Percentiles rank a stretch among this genome's conserved stretches.
phyloP scores from a whole-genome alignment of 2,329 filamentous ascomycete species.

The Colletotrichum shisoi region DNA sequence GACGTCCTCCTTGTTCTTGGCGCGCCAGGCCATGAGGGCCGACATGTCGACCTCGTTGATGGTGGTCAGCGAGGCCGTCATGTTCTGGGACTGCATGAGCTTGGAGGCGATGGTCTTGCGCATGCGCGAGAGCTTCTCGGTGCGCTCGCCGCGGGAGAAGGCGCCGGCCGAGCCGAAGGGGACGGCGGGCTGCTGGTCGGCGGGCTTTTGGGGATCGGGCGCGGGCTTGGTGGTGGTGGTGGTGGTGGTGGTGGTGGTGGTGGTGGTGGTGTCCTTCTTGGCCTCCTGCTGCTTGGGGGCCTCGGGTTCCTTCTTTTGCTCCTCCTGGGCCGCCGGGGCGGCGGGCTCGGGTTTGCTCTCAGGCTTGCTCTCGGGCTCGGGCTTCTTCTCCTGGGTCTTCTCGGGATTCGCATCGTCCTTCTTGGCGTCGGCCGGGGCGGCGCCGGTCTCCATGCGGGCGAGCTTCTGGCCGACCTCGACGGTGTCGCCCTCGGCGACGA shows the following conservation, averaged over 20 bases:
- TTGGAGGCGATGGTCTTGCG: constrained; percentile 76
- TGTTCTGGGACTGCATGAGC: constrained; percentile 72
- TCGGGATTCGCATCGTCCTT: constrained; percentile 41
- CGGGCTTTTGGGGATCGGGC: constrained; percentile 14
- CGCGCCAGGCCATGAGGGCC: constrained; percentile 69
- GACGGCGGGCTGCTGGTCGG: constrained; percentile 8
- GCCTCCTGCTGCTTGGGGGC: constrained; percentile 33
- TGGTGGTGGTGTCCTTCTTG: constrained; percentile 18
- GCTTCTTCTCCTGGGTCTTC: constrained; percentile 22
- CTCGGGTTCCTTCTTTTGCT: constrained; percentile 36
- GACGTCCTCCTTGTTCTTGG: constrained; percentile 68
- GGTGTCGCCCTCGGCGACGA: constrained; percentile 47
- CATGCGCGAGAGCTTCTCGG: constrained; percentile 66
- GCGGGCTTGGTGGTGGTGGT: constrained; percentile 28
- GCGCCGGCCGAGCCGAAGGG: constrained; percentile 25
- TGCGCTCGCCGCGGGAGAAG: constrained; percentile 36
- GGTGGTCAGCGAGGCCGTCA: constrained; percentile 75
- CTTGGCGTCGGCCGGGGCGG: constrained; percentile 22
- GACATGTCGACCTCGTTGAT: constrained; percentile 57
- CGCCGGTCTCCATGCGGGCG: constrained; percentile 45
- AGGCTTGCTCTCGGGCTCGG: constrained; percentile 18
- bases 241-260: constrained; percentile 13
- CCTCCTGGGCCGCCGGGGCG: constrained; percentile 21
- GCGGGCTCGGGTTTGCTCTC: constrained; percentile 9
- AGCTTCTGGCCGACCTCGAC: constrained; percentile 47